These are phyloP conservation scores for Epithele typhae DNA, from an alignment of 768 basidiomycete species.

Conservation along the genomic window DNA sequence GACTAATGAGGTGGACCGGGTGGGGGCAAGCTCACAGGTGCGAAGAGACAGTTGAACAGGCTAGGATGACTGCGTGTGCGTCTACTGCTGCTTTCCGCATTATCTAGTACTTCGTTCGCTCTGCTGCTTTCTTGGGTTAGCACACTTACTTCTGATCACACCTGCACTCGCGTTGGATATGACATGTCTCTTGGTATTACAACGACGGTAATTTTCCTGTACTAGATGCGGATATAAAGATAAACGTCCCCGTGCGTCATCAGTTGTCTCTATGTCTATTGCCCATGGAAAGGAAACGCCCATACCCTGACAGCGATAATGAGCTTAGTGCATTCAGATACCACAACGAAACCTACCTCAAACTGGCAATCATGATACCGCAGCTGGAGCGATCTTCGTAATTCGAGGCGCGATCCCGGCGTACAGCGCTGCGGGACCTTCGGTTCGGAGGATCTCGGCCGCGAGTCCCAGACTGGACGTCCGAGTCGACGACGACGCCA, in stretches of 20 bases:
- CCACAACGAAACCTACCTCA: slow-evolving; percentile 52
- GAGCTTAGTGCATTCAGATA: too few species aligned
- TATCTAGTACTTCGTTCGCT: too few species aligned
- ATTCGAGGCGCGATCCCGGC: slow-evolving; percentile 84
- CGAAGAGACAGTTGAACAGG: slow-evolving; percentile 80
- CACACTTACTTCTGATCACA: too few species aligned
- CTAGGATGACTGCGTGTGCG: slow-evolving; percentile 43
- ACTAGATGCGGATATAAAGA: slow-evolving; percentile 16
- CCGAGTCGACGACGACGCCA: slow-evolving; percentile 42
- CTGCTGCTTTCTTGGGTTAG: too few species aligned
- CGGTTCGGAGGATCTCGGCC: slow-evolving; percentile 65
- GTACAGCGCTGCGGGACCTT: slow-evolving; percentile 76
- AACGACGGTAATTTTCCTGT: slow-evolving; percentile 11
- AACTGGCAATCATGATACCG: slow-evolving; percentile 96
- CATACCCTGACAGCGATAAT: slow-evolving; percentile 48
- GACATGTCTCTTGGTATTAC: slow-evolving; percentile 13
- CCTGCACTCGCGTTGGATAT: slow-evolving; percentile 1
- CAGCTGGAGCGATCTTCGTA: slow-evolving; percentile 95
- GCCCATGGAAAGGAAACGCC: slow-evolving; percentile 42
- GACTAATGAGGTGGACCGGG: slow-evolving; percentile 68
- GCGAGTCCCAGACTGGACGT: slow-evolving; percentile 62
- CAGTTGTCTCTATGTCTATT: slow-evolving; percentile 13
- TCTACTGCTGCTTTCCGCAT: not conserved
- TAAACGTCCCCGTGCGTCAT: slow-evolving; percentile 9
- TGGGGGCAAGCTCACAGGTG: slow-evolving; percentile 73